A percentile compares a stretch with the other conserved stretches of the same genome.
Evolutionary conservation across 2,329 filamentous ascomycete genomes (phyloP).

Genomic region (Sclerotinia sclerotiorum): DNA sequence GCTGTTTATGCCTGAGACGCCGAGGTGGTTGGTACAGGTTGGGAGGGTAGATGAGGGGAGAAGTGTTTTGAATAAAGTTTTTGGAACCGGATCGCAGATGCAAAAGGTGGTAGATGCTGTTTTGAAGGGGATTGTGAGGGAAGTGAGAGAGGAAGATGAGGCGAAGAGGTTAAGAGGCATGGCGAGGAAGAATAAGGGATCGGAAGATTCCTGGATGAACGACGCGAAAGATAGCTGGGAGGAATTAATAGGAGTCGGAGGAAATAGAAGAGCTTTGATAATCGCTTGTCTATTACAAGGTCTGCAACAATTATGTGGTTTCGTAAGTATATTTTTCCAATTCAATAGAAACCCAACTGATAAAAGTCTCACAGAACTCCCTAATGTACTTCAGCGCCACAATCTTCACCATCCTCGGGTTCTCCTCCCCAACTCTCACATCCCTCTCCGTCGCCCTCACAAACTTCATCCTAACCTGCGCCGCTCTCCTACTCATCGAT

Average conservation of each 20-base stretch:
- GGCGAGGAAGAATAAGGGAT: conserved; percentile 29
- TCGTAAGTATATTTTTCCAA: conserved; percentile 52
- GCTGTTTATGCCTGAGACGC: conserved; percentile 79
- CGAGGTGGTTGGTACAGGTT: conserved; percentile 78
- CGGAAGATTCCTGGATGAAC: conserved; percentile 30
- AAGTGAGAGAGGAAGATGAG: conserved; percentile 69
- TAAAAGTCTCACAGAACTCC: conserved; percentile 60
- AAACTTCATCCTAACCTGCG: conserved; percentile 77
- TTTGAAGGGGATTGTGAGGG: conserved; percentile 68
- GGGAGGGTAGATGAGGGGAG: conserved; percentile 62
- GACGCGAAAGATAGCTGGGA: conserved; percentile 47
- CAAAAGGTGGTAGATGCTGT: conserved; percentile 56
- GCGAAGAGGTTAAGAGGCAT: conserved; percentile 41
- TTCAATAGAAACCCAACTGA: conserved; percentile 17
- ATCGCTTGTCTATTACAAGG: conserved; percentile 88
- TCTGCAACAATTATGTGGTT: conserved; percentile 84
- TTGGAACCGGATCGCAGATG: conserved; percentile 50
- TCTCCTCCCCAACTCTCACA: conserved; percentile 74
- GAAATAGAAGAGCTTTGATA: conserved; percentile 71
- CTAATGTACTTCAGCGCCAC: conserved; percentile 91
- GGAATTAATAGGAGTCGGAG: conserved; percentile 57
- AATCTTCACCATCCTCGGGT: conserved; percentile 75
- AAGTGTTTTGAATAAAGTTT: conserved; percentile 63
- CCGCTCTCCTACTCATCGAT: conserved; percentile 75
- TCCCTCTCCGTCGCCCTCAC: conserved; percentile 79